phyloP scores from a whole-genome alignment of 768 basidiomycete species.

The Termitomyces sp. region DNA sequence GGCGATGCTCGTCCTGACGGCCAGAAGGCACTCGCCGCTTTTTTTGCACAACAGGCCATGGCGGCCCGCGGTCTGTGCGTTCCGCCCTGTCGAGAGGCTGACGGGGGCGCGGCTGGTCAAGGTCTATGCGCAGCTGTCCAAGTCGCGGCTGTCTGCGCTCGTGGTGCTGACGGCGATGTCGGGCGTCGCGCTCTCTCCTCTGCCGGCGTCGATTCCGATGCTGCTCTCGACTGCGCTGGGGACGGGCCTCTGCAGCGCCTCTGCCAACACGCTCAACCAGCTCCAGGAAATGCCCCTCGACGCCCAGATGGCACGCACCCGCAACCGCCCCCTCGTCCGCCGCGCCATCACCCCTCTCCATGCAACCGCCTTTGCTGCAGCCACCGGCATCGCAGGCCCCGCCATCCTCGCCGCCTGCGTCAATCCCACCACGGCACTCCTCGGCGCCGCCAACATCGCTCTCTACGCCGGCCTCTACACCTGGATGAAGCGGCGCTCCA shows the following conservation, averaged over 20 bases:
- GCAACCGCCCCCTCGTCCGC: conserved; percentile 82
- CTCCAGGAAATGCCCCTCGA: conserved; percentile 94
- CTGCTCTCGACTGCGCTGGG: conserved; percentile 86
- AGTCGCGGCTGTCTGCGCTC: conserved; percentile 77
- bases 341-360: conserved; percentile 83
- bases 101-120: conserved; percentile 52
- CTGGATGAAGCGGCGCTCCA: conserved; percentile 79
- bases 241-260: conserved; percentile 86
- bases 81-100: conserved; percentile 37
- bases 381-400: conserved; percentile 78
- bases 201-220: conserved; percentile 79
- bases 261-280: conserved; percentile 94
- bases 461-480: conserved; percentile 94
- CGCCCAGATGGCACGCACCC: conserved; percentile 93
- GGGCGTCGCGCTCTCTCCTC: conserved; percentile 88
- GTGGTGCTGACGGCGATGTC: conserved; percentile 89
- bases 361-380: conserved; percentile 73
- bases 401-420: conserved; percentile 76
- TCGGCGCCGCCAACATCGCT: conserved; percentile 81
- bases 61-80: conserved; percentile 24
- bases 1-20: conserved; percentile 2
- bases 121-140: conserved; percentile 80
- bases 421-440: conserved; percentile 79
- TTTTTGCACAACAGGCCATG: conserved; percentile 65
- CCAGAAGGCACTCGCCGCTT: conserved; percentile 14